A percentile compares a stretch with the other conserved stretches of the same genome.
Conservation (phyloP, 2,329 filamentous ascomycete species). For the Calonectria pseudoreteaudii region DNA sequence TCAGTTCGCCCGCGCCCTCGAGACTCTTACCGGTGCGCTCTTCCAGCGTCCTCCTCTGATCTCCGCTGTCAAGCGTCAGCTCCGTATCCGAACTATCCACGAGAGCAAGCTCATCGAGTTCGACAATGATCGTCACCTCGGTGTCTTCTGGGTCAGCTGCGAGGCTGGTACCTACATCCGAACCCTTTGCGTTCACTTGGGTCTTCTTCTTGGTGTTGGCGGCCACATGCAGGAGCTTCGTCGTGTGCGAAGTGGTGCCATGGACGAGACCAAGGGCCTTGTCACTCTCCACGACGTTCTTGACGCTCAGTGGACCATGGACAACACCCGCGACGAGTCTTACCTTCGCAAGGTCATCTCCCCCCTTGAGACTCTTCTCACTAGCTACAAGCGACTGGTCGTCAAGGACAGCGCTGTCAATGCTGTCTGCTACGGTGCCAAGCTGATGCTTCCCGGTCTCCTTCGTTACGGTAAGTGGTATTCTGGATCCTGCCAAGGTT, state of each 20-base stretch:
- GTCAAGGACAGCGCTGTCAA: slow-evolving; percentile 90
- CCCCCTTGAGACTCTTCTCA: slow-evolving; percentile 91
- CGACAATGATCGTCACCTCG: slow-evolving; percentile 96
- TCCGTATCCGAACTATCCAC: slow-evolving; percentile 97
- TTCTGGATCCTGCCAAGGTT: background rate
- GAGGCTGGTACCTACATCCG: slow-evolving; percentile 98
- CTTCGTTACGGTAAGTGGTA: slow-evolving; percentile 81
- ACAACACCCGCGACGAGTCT: slow-evolving; percentile 95
- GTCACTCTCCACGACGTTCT: slow-evolving; percentile 90
- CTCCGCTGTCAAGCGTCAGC: slow-evolving; percentile 97
- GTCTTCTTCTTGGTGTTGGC: slow-evolving; percentile 80
- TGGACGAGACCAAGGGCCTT: slow-evolving; percentile 90
- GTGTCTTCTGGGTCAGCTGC: slow-evolving; percentile 99
- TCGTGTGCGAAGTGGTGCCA: slow-evolving; percentile 92
- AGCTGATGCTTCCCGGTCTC: slow-evolving; percentile 98
- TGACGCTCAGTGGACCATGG: slow-evolving; percentile 94
- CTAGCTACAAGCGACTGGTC: slow-evolving; percentile 94
- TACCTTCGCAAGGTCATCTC: slow-evolving; percentile 92
- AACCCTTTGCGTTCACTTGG: slow-evolving; percentile 95
- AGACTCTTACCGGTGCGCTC: slow-evolving; percentile 94
- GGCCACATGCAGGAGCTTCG: slow-evolving; percentile 99
- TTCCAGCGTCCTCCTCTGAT: slow-evolving; percentile 95
- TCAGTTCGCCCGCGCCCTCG: slow-evolving; percentile 91
- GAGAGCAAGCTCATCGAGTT: slow-evolving; percentile 98
- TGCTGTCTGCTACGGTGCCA: slow-evolving; percentile 97